A percentile compares a stretch with the other conserved stretches of the same genome.
Evolutionary conservation across 225 moss, liverwort and hornwort genomes (phyloP).

Genomic region (Marchantia polymorpha): DNA sequence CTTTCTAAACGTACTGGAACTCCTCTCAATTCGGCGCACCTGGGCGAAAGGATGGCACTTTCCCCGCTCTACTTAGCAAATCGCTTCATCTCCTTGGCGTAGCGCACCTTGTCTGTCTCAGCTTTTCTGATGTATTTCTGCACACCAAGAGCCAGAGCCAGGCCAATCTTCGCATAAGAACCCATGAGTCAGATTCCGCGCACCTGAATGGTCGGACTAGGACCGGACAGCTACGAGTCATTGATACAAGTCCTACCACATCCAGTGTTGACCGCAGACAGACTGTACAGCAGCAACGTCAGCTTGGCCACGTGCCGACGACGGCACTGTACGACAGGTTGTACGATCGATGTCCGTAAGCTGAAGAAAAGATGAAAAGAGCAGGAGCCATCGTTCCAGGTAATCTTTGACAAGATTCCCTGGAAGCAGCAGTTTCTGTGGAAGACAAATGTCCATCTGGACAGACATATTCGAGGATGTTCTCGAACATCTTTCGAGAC

Average conservation of each 20-base stretch:
- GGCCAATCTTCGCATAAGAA: background rate
- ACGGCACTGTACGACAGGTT: too few species aligned
- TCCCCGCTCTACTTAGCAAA: constrained; percentile 8
- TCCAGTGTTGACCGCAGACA: background rate
- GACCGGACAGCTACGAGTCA: too few species aligned
- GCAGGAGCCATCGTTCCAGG: too few species aligned
- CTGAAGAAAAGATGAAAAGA: background rate
- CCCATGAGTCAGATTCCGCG: background rate
- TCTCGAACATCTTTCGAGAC: too few species aligned
- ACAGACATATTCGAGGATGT: too few species aligned
- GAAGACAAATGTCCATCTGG: too few species aligned
- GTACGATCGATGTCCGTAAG: background rate
- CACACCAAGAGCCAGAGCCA: background rate
- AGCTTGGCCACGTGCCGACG: too few species aligned
- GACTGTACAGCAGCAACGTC: background rate
- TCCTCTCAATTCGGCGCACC: background rate
- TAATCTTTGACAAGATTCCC: too few species aligned
- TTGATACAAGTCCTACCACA: background rate
- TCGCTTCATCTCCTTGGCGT: constrained; percentile 62
- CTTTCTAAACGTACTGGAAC: background rate
- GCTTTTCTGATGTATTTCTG: constrained; percentile 71
- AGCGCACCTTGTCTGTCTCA: constrained; percentile 68
- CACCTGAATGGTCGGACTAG: background rate
- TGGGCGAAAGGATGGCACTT: too few species aligned
- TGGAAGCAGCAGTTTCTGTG: too few species aligned